These are phyloP conservation scores for Nemania diffusa DNA, from an alignment of 2,329 filamentous ascomycete genomes.

Conservation along the genomic window DNA sequence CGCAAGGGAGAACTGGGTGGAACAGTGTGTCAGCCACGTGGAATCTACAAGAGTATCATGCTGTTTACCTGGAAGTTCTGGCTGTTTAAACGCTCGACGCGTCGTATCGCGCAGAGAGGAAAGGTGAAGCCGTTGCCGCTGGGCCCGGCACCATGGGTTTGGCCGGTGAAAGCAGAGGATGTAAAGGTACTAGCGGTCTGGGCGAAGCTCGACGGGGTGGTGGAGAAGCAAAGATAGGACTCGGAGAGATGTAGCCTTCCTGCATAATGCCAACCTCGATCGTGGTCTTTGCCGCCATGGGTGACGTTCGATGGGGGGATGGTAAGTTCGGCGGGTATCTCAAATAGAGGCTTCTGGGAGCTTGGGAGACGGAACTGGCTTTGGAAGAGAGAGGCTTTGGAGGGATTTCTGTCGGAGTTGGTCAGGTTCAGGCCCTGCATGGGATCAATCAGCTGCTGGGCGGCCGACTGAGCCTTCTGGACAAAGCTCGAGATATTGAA, in stretches of 20 bases:
- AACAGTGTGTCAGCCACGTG: constrained; percentile 28
- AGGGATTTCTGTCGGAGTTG: constrained; percentile 81
- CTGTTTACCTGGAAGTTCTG: constrained; percentile 77
- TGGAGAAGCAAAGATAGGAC: constrained; percentile 95
- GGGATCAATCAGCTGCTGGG: constrained; percentile 92
- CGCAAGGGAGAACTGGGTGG: constrained; percentile 81
- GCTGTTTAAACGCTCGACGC: constrained; percentile 92
- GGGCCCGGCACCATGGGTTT: constrained; percentile 91
- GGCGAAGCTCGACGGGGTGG: constrained; percentile 87
- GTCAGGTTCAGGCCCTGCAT: constrained; percentile 79
- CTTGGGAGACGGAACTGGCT: constrained; percentile 95
- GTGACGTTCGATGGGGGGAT: constrained; percentile 78
- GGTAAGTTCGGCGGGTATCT: constrained; percentile 95
- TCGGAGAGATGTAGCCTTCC: constrained; percentile 95
- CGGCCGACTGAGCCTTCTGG: constrained; percentile 77
- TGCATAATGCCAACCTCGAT: constrained; percentile 85
- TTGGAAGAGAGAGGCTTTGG: constrained; percentile 92
- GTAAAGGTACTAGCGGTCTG: constrained; percentile 81
- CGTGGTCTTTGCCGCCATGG: constrained; percentile 76
- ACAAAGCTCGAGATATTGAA: constrained; percentile 80
- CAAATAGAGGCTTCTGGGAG: constrained; percentile 91
- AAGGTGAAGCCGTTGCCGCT: constrained; percentile 96
- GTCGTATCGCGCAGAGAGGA: constrained; percentile 87
- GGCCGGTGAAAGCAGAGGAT: constrained; percentile 87
- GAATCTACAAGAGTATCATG: not conserved